Base-by-base conservation (phyloP, 2,329 filamentous ascomycete species). In the Clarireedia paspali region DNA sequence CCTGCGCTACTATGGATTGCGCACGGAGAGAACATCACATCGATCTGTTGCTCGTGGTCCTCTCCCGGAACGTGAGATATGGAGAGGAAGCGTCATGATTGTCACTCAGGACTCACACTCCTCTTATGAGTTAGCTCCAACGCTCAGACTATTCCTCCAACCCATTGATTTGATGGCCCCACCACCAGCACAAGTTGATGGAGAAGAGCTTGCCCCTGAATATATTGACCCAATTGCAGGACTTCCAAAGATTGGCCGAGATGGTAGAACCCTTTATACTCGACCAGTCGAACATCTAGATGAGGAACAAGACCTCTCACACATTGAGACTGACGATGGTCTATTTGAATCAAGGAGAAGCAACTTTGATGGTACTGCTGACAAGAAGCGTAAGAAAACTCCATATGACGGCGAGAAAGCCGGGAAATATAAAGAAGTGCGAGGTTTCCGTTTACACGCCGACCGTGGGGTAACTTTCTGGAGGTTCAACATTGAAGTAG, bases 71-170 rank as follows among this genome's bases (percentile, higher is more conserved):
- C 81, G 83, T 51, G 89, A 96, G 64, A 84, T 92, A 20, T 99
- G 94, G 94, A 83, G 91, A 69, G 94, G 94, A 5, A 95, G 84
- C 58, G 80, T 97, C 56, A 91, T 99, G 89, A 96, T 99, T 64
- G 91, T 99, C 23, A 97, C 94, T 0, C 80, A 84, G 52, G 92
- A 99, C 67, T 79, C 82, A 2, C 81, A 87, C 42, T 97, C 92
- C 2, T 88, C 87, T 0, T 96, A 96, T 67, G 82, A 85, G 46
- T 84, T 89, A 48, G 80, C 80, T n/a, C 94, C 94, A 4, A 88
- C 81, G 0, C 74, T 99, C 61, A 82, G 91, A 45, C 72, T 99
- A 4, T 99, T 97, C 69, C 84, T 87, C 6, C 91, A 96, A 67
- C 87, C 90, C 1, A 87, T 92, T 70, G 87, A 91, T 59, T 75